Evolutionary conservation across 305 asterid genomes (phyloP).

Genomic region (Euphrasia arctica): DNA sequence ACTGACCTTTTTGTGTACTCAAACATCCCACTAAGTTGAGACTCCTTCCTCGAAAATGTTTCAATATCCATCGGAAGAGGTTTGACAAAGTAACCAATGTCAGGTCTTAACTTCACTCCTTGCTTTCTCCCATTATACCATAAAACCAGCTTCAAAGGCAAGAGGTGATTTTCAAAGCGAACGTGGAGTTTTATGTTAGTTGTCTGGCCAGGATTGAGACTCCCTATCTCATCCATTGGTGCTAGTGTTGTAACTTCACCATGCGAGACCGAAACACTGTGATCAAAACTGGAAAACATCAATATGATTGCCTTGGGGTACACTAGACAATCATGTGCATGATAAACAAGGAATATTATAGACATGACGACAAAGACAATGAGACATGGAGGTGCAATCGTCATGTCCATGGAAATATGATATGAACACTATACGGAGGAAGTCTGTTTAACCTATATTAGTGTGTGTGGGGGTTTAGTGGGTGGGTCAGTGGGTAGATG

Average conservation of each 20-base stretch:
- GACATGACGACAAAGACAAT: neutral
- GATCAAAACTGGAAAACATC: constrained; percentile 33
- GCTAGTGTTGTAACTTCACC: constrained; percentile 49
- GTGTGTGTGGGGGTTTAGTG: neutral
- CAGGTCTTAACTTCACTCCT: constrained; percentile 81
- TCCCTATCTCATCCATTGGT: constrained; percentile 70
- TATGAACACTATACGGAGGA: neutral
- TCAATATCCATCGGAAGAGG: constrained; percentile 77
- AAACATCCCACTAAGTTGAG: constrained; percentile 93
- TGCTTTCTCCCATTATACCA: constrained; percentile 58
- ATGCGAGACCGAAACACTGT: constrained; percentile 45
- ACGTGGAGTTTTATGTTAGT: constrained; percentile 58
- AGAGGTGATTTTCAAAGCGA: constrained; percentile 85
- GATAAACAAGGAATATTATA: constrained; percentile 9
- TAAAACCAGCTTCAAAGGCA: constrained; percentile 84
- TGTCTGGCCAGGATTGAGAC: constrained; percentile 67
- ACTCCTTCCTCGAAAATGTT: constrained; percentile 60
- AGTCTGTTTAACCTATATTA: neutral
- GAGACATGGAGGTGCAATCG: neutral
- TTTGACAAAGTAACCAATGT: constrained; percentile 87
- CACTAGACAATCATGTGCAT: constrained; percentile 15
- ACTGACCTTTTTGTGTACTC: constrained; percentile 83
- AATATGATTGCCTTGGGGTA: constrained; percentile 22
- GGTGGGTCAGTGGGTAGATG: neutral
- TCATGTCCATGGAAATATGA: constrained; percentile 9